These are phyloP conservation scores for Trametes cubensis DNA, from an alignment of 768 basidiomycete species.

Conservation along the genomic window DNA sequence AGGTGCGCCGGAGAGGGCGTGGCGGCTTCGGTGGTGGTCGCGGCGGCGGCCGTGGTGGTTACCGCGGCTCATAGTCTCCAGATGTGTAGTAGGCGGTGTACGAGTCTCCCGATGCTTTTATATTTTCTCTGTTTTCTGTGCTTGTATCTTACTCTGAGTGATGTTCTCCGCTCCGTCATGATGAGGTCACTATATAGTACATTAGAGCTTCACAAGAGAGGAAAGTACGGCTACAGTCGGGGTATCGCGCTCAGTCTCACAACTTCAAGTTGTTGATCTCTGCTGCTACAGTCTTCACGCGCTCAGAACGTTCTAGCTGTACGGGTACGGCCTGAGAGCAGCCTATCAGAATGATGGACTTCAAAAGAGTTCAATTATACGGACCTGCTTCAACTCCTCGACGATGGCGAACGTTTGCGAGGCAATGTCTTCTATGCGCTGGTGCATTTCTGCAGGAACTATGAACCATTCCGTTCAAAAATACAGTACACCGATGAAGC, in stretches of 20 bases:
- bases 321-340: slow-evolving; percentile 44
- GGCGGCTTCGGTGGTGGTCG: slow-evolving; percentile 45
- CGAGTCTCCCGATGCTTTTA: slow-evolving; percentile 11
- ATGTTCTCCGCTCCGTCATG: background rate
- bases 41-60: slow-evolving; percentile 46
- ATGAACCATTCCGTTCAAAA: too few species aligned
- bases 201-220: background rate
- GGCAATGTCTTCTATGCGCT: slow-evolving; percentile 32
- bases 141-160: slow-evolving; percentile 12
- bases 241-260: slow-evolving; percentile 32
- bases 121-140: slow-evolving; percentile 1
- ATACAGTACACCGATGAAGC: too few species aligned
- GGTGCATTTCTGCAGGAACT: slow-evolving; percentile 26
- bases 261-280: slow-evolving; percentile 56
- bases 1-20: slow-evolving; percentile 45
- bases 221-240: slow-evolving; percentile 16
- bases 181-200: slow-evolving; percentile 9
- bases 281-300: slow-evolving; percentile 46
- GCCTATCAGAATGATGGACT: background rate
- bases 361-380: slow-evolving; percentile 20
- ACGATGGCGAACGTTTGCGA: slow-evolving; percentile 44
- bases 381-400: slow-evolving; percentile 56
- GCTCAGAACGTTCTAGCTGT: slow-evolving; percentile 55
- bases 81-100: slow-evolving; percentile 9
- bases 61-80: slow-evolving; percentile 49